A percentile compares a stretch with the other conserved stretches of the same genome.
These are phyloP conservation scores for Pythium biforme DNA, from an alignment of 352 stramenopile species.

Conservation along the genomic window DNA sequence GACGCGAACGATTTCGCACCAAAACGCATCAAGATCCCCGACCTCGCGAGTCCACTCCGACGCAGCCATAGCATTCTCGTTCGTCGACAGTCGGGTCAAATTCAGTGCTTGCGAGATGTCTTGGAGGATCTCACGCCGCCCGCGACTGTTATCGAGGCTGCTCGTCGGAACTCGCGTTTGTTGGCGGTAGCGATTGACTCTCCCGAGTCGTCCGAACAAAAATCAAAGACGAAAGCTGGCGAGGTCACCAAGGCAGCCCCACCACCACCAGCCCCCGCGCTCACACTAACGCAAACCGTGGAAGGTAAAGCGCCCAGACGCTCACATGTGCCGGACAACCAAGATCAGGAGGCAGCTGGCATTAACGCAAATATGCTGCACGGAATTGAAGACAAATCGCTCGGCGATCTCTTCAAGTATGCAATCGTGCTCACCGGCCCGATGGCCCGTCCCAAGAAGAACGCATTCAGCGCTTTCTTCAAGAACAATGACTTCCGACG, in stretches of 20 bases:
- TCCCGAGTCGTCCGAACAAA: not conserved
- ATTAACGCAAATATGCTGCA: not conserved
- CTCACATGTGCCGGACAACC: not conserved
- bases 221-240: not conserved
- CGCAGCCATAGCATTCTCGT: conserved; percentile 34
- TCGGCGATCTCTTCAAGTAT: conserved; percentile 71
- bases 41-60: conserved; percentile 2
- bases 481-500: conserved; percentile 47
- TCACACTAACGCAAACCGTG: not conserved
- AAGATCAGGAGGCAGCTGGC: not conserved
- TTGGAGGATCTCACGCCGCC: conserved; percentile 27
- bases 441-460: conserved; percentile 37
- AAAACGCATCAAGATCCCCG: not conserved
- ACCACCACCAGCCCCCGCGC: no score
- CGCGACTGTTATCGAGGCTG: conserved; percentile 5
- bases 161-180: conserved; percentile 12
- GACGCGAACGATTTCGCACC: not conserved
- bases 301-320: not conserved
- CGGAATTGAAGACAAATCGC: conserved; percentile 43
- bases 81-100: conserved; percentile 26
- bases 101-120: conserved; percentile 33
- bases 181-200: not conserved
- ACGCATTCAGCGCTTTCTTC: conserved; percentile 32
- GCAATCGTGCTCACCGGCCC: conserved; percentile 61
- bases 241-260: not conserved